Evolutionary conservation across 208 protist genomes (phyloP).

Genomic region (Angomonas ambiguus): DNA sequence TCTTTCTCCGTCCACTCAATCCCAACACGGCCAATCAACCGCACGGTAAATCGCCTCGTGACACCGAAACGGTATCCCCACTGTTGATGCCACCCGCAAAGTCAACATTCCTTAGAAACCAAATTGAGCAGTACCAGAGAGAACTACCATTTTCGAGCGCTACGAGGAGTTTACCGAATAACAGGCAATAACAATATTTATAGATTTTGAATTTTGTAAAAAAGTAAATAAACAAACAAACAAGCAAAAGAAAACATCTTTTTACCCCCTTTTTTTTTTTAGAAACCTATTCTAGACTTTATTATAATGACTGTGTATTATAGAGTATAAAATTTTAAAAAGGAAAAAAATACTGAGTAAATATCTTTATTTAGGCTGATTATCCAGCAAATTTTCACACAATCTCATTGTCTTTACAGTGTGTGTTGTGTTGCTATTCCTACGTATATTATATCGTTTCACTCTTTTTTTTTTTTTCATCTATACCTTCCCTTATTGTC

Average conservation of each 20-base stretch:
- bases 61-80: neutral
- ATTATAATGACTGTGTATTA: neutral
- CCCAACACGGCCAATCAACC: neutral
- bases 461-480: neutral
- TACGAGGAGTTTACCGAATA: neutral
- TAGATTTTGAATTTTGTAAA: slow-evolving; percentile 1
- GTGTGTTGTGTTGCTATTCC: neutral
- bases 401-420: neutral
- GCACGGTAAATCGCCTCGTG: neutral
- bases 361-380: neutral
- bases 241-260: too few species aligned
- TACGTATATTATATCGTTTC: neutral
- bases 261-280: neutral
- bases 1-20: neutral
- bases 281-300: neutral
- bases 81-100: neutral
- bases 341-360: neutral
- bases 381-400: neutral
- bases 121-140: slow-evolving; percentile 1
- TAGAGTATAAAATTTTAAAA: neutral
- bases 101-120: neutral
- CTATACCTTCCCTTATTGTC: too few species aligned
- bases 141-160: neutral
- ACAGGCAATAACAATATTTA: neutral
- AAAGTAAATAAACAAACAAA: neutral